These are phyloP conservation scores for Sphagnurus paluster DNA, from an alignment of 1,284 basidiomycete species.

Conservation along the genomic window DNA sequence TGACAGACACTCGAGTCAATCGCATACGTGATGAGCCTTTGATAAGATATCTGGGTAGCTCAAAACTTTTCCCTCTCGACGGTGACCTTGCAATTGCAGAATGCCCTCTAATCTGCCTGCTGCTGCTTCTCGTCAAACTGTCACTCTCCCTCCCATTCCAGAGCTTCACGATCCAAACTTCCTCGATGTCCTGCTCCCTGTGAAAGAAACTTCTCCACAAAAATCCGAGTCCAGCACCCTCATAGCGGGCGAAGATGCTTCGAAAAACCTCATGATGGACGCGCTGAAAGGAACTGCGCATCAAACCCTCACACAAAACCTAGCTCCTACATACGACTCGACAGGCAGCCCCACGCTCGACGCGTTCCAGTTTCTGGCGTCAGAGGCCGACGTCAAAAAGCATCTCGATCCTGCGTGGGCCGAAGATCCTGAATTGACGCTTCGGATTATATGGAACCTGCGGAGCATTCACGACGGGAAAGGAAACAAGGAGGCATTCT, in stretches of 20 bases:
- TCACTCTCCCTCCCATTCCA: slow-evolving; percentile 45
- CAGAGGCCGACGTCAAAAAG: slow-evolving; percentile 26
- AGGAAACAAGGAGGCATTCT: slow-evolving; percentile 53
- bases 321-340: slow-evolving; percentile 45
- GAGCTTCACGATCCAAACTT: slow-evolving; percentile 53
- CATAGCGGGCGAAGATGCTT: slow-evolving; percentile 6
- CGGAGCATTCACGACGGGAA: slow-evolving; percentile 67
- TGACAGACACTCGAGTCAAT: too few relatives aligned
- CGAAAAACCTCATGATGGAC: slow-evolving; percentile 52
- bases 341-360: slow-evolving; percentile 51
- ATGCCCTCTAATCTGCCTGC: slow-evolving; percentile 22
- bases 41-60: not conserved
- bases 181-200: slow-evolving; percentile 50
- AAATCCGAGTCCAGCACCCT: not conserved
- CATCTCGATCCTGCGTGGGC: slow-evolving; percentile 49
- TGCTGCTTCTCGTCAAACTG: slow-evolving; percentile 26
- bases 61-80: too few relatives aligned
- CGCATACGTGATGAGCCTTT: too few relatives aligned
- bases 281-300: slow-evolving; percentile 42
- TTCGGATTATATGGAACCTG: slow-evolving; percentile 61
- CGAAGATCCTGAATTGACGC: slow-evolving; percentile 46
- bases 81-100: not conserved
- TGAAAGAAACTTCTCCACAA: not conserved
- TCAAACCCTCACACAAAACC: slow-evolving; percentile 47
- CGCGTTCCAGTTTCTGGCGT: slow-evolving; percentile 45